Evolutionary conservation across 495 filamentous ascomycete species (phyloP).

Genomic region (Hypomontagnella monticulosa): DNA sequence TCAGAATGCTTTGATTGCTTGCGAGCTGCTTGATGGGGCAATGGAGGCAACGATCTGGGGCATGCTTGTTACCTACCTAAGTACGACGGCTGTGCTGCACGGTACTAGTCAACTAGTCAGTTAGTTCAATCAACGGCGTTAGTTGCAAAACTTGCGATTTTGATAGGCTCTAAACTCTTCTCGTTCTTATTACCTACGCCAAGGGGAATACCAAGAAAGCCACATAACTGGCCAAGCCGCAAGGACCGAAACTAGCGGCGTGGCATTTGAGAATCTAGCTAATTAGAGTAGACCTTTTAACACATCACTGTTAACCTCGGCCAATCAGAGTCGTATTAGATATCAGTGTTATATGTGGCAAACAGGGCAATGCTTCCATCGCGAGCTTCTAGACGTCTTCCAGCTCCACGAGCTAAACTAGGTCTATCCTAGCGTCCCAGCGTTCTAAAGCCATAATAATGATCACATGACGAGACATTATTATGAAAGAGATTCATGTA

Average conservation of each 20-base stretch:
- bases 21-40: slow-evolving; percentile 30
- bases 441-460: slow-evolving; percentile 5
- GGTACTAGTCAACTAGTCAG: neutral
- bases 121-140: neutral
- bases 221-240: slow-evolving; percentile 12
- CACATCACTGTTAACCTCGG: neutral
- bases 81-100: too few relatives aligned
- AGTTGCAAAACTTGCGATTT: neutral
- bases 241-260: slow-evolving; percentile 15
- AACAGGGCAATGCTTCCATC: neutral
- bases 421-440: neutral
- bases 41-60: slow-evolving; percentile 17
- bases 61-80: slow-evolving; percentile 4
- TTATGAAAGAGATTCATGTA: neutral
- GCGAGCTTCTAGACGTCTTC: slow-evolving; percentile 30
- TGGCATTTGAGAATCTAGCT: slow-evolving; percentile 1
- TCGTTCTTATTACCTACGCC: slow-evolving; percentile 22
- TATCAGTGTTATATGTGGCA: slow-evolving; percentile 23
- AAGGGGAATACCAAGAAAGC: slow-evolving; percentile 17
- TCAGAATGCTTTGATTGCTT: neutral
- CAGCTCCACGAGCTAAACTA: neutral
- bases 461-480: slow-evolving; percentile 24
- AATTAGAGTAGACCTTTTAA: slow-evolving; percentile 19
- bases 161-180: slow-evolving; percentile 23
- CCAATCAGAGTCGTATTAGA: slow-evolving; percentile 32